Evolutionary conservation across 768 basidiomycete species (phyloP).

Genomic region (Collybiopsis luxurians): DNA sequence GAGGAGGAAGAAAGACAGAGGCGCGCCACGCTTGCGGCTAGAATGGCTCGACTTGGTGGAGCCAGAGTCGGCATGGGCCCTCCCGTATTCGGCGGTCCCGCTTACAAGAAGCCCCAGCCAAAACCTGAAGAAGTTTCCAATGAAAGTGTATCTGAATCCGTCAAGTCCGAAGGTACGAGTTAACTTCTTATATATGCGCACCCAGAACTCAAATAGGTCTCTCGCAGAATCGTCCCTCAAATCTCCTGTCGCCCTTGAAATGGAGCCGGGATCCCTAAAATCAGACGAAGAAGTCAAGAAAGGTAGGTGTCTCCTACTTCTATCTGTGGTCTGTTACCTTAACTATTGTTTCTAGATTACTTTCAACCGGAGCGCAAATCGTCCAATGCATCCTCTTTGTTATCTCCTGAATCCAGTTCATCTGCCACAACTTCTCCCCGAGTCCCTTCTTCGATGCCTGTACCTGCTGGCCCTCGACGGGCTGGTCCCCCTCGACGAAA

Average conservation of each 20-base stretch:
- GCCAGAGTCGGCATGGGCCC: conserved; percentile 79
- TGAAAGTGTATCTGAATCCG: neutral
- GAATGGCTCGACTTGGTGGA: conserved; percentile 92
- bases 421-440: conserved; percentile 28
- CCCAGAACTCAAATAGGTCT: neutral
- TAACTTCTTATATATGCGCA: neutral
- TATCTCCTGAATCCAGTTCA: conserved; percentile 22
- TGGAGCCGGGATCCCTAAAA: neutral
- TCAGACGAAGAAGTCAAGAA: conserved; percentile 4
- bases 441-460: conserved; percentile 61
- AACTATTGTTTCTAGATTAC: neutral
- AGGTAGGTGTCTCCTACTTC: neutral
- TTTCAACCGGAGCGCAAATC: conserved; percentile 10
- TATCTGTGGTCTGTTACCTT: neutral
- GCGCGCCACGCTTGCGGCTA: conserved; percentile 83
- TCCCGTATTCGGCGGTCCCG: conserved; percentile 58
- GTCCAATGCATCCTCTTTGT: conserved; percentile 22
- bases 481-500: conserved; percentile 76
- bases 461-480: conserved; percentile 70
- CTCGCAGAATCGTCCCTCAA: neutral
- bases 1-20: conserved; percentile 77
- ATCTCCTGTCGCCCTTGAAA: conserved; percentile 1
- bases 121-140: conserved; percentile 22
- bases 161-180: neutral
- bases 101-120: conserved; percentile 30